A percentile compares a stretch with the other conserved stretches of the same genome.
Conservation (phyloP, 179 eudicot genomes). For the Corrigiola litoralis region DNA sequence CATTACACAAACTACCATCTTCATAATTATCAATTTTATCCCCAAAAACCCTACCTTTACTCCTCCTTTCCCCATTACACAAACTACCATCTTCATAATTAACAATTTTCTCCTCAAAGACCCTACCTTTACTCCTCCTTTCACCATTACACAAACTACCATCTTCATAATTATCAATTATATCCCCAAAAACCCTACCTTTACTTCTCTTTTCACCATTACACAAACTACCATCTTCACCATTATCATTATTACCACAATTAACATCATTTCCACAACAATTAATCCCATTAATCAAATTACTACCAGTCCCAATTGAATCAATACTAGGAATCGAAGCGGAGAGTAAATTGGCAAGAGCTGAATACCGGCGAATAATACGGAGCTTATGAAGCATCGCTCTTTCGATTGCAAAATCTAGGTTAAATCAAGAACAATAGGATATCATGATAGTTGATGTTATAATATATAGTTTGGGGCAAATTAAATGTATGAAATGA, state of each 20-base stretch:
- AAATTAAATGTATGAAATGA: no score
- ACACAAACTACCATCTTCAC: neutral
- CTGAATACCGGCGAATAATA: conserved; percentile 18
- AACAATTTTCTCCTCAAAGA: neutral
- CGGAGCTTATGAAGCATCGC: conserved; percentile 19
- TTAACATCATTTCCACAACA: neutral
- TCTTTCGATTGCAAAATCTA: neutral
- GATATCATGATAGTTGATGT: neutral
- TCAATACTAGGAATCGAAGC: conserved; percentile 7
- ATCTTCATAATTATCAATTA: neutral
- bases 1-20: neutral
- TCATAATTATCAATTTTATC: neutral
- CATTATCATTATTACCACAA: neutral
- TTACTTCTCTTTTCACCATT: neutral
- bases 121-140: neutral
- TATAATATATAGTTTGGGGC: no score
- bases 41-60: conserved; percentile 8
- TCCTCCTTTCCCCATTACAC: neutral
- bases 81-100: neutral
- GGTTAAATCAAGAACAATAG: neutral
- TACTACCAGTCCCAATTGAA: neutral
- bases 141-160: neutral
- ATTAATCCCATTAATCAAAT: neutral
- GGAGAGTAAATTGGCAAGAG: neutral
- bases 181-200: conserved; percentile 6